phyloP scores from a whole-genome alignment of 2,329 filamentous ascomycete species.

The Zasmidium cellare region DNA sequence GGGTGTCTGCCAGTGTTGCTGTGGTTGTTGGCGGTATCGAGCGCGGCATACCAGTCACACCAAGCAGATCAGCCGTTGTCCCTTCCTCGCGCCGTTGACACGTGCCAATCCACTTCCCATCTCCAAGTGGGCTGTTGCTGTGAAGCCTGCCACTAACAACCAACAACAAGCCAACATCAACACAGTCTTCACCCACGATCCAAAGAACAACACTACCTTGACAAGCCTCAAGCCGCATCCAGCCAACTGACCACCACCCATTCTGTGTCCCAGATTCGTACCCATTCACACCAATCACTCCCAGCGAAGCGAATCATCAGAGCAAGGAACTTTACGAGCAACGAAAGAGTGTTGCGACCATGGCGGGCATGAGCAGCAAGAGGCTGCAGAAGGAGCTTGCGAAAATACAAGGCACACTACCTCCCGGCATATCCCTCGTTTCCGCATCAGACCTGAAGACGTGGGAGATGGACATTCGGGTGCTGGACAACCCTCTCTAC shows the following conservation, averaged over 20 bases:
- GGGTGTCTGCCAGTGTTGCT: background rate
- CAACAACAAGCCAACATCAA: background rate
- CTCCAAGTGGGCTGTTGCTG: background rate
- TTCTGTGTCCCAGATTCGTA: too few relatives aligned
- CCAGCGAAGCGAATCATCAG: background rate
- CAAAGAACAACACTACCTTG: background rate
- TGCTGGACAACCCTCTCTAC: slow-evolving; percentile 94
- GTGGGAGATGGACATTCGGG: slow-evolving; percentile 89
- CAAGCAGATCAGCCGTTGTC: background rate
- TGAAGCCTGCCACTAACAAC: background rate
- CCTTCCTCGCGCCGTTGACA: background rate
- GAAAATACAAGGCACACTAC: slow-evolving; percentile 60
- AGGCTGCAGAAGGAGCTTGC: slow-evolving; percentile 54
- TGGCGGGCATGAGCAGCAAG: slow-evolving; percentile 37
- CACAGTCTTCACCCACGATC: background rate
- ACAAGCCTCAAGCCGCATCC: too few relatives aligned
- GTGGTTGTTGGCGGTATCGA: too few relatives aligned
- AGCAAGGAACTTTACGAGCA: background rate
- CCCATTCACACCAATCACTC: background rate
- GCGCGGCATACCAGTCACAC: too few relatives aligned
- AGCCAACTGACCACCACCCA: background rate
- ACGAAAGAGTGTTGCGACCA: slow-evolving; percentile 13
- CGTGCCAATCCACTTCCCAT: background rate
- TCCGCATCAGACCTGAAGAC: slow-evolving; percentile 79
- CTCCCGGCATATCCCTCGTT: slow-evolving; percentile 74